These are phyloP conservation scores for Syzygium jambos DNA, from an alignment of 345 rosid genomes.

Conservation along the genomic window DNA sequence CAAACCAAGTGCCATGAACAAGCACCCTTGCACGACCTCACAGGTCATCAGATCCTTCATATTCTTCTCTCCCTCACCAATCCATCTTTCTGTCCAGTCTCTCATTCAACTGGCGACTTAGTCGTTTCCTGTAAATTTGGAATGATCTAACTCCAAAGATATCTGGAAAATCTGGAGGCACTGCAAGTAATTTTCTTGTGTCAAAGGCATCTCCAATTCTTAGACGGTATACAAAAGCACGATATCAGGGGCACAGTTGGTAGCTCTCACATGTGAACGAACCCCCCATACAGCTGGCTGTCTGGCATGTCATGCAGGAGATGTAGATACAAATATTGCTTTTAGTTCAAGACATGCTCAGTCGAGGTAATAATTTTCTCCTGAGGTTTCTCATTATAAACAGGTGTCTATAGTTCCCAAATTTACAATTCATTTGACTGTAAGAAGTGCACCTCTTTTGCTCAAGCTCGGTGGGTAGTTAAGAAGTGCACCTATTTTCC, in stretches of 20 bases:
- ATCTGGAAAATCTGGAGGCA: background rate
- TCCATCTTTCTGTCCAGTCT: background rate
- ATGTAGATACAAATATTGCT: background rate
- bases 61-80: background rate
- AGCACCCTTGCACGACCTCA: background rate
- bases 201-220: background rate
- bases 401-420: background rate
- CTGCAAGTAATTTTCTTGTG: background rate
- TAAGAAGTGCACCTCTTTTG: background rate
- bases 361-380: background rate
- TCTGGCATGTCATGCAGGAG: background rate
- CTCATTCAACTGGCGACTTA: background rate
- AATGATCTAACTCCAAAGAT: background rate
- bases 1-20: background rate
- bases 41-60: background rate
- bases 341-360: background rate
- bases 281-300: background rate
- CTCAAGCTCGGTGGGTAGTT: background rate
- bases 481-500: background rate
- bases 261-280: background rate
- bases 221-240: background rate
- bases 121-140: background rate
- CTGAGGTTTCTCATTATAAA: background rate
- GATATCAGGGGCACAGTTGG: background rate
- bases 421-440: background rate